Evolutionary conservation across 768 basidiomycete species (phyloP), one percentile per base, ranked within the genome.

Genomic region (Lentinula sp.): DNA sequence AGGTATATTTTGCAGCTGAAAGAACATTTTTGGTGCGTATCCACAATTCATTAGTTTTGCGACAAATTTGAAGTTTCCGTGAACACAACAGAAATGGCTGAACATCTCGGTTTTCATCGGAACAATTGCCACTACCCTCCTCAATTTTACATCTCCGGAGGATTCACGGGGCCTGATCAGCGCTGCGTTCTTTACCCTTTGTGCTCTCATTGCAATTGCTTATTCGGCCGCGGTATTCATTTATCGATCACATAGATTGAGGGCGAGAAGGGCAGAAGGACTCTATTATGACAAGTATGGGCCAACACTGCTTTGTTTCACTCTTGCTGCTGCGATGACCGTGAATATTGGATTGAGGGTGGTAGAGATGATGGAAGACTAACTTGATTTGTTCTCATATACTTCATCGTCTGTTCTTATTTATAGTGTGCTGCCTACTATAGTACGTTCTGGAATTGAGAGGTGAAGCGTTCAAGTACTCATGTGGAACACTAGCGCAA

Each of bases 1-100:
- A 99, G 76, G 95, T 97, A 3, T 96, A 95, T 70, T 99, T 98
- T 71, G 97, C 97, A 6, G 87, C 89, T 41, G 95, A 98, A 73
- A 81, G 96, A 63, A 98, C 95, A 13, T 96, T 95, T 81, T 72
- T 95, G 74, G 94, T 92, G 71, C 74, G 93, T 79, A 28, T 61
- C 3, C 32, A 18, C 15, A 23, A 33, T 12, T 8, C 39, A 12
- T 28, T 16, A 16, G 33, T 28, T 50, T 16, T 12, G 23, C 18
- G 7, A 32, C 32, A n/a, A 48, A 35, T 7, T 9, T 13, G 45
- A 33, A 23, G 23, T 45, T 50, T 32, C 23, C 15, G 18, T 32
- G 39, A 33, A 50, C 37, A 50, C 37, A 43, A 43, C 71, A 95
- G 91, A 91, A 87, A 84, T 96, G 94, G 94, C 77, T 95, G 46